phyloP scores from a whole-genome alignment of 2,329 filamentous ascomycete genomes.

The Aureobasidium leucospermi region DNA sequence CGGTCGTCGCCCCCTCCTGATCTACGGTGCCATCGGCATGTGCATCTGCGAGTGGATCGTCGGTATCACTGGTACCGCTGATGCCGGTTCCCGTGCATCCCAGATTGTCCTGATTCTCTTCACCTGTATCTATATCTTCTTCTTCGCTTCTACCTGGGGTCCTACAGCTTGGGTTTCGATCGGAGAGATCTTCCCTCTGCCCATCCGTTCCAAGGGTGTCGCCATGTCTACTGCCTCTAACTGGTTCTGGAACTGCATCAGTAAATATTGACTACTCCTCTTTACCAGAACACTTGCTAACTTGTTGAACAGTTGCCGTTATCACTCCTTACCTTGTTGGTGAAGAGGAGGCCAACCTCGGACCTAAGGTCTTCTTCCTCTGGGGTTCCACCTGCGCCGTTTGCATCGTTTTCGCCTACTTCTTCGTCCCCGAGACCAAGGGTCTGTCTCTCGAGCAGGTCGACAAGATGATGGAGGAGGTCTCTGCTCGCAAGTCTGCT shows the following conservation, averaged over 20 bases:
- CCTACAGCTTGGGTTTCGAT: conserved; percentile 39
- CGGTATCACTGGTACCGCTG: conserved; percentile 53
- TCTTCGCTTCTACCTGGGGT: conserved; percentile 79
- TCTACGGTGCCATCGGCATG: conserved; percentile 75
- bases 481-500: conserved; percentile 33
- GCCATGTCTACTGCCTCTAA: conserved; percentile 81
- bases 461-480: conserved; percentile 39
- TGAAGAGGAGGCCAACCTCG: conserved; percentile 47
- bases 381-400: conserved; percentile 33
- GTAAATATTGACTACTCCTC: conserved; percentile 22
- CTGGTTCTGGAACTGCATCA: conserved; percentile 78
- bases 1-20: conserved; percentile 72
- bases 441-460: conserved; percentile 33
- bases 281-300: neutral
- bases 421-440: conserved; percentile 34
- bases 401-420: conserved; percentile 30
- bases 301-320: conserved; percentile 30
- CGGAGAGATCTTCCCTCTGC: conserved; percentile 81
- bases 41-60: conserved; percentile 79
- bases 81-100: conserved; percentile 42
- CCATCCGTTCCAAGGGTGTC: conserved; percentile 50
- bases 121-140: conserved; percentile 88
- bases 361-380: conserved; percentile 41
- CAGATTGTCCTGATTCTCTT: conserved; percentile 61
- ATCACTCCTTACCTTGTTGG: conserved; percentile 69